A percentile compares a stretch with the other conserved stretches of the same genome.
phyloP scores from a whole-genome alignment of 768 basidiomycete genomes.

The Xerocomellus intermedius region DNA sequence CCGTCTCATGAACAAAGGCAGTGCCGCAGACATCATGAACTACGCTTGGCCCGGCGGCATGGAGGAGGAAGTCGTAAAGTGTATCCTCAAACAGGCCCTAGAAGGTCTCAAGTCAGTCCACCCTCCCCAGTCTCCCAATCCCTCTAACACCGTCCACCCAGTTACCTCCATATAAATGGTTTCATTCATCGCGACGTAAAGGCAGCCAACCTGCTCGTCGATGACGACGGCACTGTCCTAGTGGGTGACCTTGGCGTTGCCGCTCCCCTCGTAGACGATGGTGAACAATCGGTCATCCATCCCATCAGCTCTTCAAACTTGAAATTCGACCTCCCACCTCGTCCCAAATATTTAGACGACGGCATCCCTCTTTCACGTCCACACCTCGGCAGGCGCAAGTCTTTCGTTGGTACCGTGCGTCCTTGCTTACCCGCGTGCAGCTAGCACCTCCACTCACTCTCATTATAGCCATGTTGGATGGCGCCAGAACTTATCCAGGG shows the following conservation, averaged over 20 bases:
- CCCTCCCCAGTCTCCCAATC: not conserved
- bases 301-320: slow-evolving; percentile 25
- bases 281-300: slow-evolving; percentile 37
- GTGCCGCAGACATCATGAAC: slow-evolving; percentile 79
- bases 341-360: not conserved
- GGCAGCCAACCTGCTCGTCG: slow-evolving; percentile 89
- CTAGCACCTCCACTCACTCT: not conserved
- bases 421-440: not conserved
- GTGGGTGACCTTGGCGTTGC: slow-evolving; percentile 93
- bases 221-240: slow-evolving; percentile 87
- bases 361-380: slow-evolving; percentile 32
- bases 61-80: slow-evolving; percentile 85
- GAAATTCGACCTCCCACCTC: slow-evolving; percentile 34
- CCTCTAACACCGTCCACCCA: slow-evolving; percentile 28
- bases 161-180: slow-evolving; percentile 85
- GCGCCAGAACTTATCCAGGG: slow-evolving; percentile 91
- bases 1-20: slow-evolving; percentile 87
- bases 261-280: slow-evolving; percentile 73
- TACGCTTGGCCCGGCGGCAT: slow-evolving; percentile 88
- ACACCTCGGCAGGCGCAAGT: slow-evolving; percentile 74
- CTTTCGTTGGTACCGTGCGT: slow-evolving; percentile 87
- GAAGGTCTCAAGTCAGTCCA: slow-evolving; percentile 79
- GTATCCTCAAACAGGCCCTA: slow-evolving; percentile 81
- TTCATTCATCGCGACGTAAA: slow-evolving; percentile 95
- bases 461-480: slow-evolving; percentile 86